A percentile compares a stretch with the other conserved stretches of the same genome.
phyloP scores from a whole-genome alignment of 257 asterid species.

The Voacanga thouarsii region DNA sequence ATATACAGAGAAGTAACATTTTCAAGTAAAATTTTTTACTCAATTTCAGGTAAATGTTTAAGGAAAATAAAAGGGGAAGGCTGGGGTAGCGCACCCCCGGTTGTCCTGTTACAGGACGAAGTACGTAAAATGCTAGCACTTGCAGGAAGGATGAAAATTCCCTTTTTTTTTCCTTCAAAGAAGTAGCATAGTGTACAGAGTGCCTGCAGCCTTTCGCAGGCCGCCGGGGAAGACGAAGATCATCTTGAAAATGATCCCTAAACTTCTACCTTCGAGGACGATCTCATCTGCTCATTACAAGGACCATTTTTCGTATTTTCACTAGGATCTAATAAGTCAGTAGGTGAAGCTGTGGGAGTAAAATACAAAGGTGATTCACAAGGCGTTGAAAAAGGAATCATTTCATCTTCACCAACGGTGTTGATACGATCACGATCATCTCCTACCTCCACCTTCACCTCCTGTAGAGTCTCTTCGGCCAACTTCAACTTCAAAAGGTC shows the following conservation, averaged over 20 bases:
- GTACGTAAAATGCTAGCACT: no score
- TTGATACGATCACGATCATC: neutral
- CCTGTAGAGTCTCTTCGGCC: neutral
- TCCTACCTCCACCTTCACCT: neutral
- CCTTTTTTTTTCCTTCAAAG: no score
- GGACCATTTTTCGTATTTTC: neutral
- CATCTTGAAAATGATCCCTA: neutral
- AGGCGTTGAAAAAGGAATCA: slow-evolving; percentile 25
- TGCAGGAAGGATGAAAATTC: no score
- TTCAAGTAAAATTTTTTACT: no score
- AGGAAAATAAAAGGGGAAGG: no score
- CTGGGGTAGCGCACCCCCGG: no score
- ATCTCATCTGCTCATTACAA: neutral
- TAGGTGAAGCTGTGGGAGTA: slow-evolving; percentile 33
- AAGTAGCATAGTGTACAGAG: no score
- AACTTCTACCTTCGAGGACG: neutral
- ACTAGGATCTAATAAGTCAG: neutral
- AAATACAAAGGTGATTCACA: slow-evolving; percentile 26
- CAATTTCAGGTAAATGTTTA: no score
- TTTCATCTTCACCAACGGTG: neutral
- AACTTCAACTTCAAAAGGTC: slow-evolving; percentile 28
- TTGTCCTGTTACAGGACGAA: no score
- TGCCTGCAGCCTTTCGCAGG: neutral
- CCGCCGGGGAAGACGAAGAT: neutral
- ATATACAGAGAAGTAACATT: no score